Evolutionary conservation across 768 basidiomycete genomes (phyloP).

Genomic region (Amyloporia xantha): DNA sequence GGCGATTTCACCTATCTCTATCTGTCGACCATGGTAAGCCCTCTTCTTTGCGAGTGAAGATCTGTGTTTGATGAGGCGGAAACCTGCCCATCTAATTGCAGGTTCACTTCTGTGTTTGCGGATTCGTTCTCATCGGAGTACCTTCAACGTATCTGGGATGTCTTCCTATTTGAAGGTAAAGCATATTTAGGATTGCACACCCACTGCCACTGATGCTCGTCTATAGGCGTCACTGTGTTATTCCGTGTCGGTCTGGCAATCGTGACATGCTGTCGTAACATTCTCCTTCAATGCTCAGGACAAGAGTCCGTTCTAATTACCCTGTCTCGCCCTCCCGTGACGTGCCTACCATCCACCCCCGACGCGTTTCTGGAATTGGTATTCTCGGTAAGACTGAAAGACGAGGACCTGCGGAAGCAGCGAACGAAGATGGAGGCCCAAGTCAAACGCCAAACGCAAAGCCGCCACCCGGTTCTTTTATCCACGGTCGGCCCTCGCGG

Average conservation of each 20-base stretch:
- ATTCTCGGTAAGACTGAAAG: constrained; percentile 64
- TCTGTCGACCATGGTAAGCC: constrained; percentile 62
- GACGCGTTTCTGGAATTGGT: constrained; percentile 60
- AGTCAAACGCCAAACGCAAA: constrained; percentile 50
- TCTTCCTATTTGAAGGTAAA: constrained; percentile 76
- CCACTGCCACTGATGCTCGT: too few relatives aligned
- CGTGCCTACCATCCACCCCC: constrained; percentile 50
- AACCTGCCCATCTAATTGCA: constrained; percentile 18
- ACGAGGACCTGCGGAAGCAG: constrained; percentile 73
- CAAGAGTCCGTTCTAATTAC: constrained; percentile 41
- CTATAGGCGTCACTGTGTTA: constrained; percentile 61
- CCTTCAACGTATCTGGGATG: constrained; percentile 73
- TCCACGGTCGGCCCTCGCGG: constrained; percentile 2
- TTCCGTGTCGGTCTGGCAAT: constrained; percentile 70
- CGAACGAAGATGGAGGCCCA: constrained; percentile 71
- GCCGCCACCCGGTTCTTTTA: constrained; percentile 20
- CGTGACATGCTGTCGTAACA: constrained; percentile 51
- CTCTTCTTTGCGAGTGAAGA: background rate
- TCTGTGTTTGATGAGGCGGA: background rate
- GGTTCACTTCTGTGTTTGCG: constrained; percentile 72
- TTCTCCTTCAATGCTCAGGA: constrained; percentile 44
- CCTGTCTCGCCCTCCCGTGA: constrained; percentile 44
- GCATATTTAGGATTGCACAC: too few relatives aligned
- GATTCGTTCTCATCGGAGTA: constrained; percentile 58
- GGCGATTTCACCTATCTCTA: constrained; percentile 45